Base-by-base conservation (phyloP, 1,284 basidiomycete species). In the Irpex sp. region DNA sequence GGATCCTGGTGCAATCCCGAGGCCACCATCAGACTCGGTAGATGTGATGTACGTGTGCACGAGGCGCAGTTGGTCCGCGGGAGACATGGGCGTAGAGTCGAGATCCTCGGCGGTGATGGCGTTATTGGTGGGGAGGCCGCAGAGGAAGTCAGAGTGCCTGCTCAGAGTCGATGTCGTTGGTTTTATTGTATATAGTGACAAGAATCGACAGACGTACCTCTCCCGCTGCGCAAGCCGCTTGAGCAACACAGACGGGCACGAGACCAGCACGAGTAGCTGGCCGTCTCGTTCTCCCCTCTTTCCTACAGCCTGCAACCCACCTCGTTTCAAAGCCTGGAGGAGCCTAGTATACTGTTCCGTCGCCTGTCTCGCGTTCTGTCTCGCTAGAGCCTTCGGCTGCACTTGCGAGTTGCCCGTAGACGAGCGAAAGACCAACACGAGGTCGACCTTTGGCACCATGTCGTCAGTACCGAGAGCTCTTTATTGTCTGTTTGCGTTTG, bases 261-360 rank as follows among this genome's bases (percentile, higher is more conserved):
- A 80, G 14, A 97, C 83, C 64, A 97, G 86, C 3, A 97, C 77
- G 57, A 96, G 80, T 3, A 96, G 72, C 67, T 96, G 89, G 5
- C 90, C 89, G 58, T 89, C 80, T 10, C 82, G 80, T 67, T 88
- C 87, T 12, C 91, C 91, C 19, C 87, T 78, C 65, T 90, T 81
- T 8, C 90, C 90, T 0, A 87, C 86, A 0, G 86, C 89, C 54
- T 81, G 81, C 56, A 94, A 73, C 1, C 88, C 88, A 0, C 83
- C 84, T 18, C 78, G 75, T 19, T 77, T 81, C 9, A 94, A 80
- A 0, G 80, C 80, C 10, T 82, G 75, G n/a, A 91, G 75, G 37
- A 94, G 78, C 9, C 78, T 77, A 18, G 76, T 75, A 69, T 93
- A 93, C 66, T 93, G 89, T 42, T 79, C 77, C 66, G 87, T 82